Evolutionary conservation across 805 yeast genomes (phyloP).

Genomic region (Candida dajiaensis): DNA sequence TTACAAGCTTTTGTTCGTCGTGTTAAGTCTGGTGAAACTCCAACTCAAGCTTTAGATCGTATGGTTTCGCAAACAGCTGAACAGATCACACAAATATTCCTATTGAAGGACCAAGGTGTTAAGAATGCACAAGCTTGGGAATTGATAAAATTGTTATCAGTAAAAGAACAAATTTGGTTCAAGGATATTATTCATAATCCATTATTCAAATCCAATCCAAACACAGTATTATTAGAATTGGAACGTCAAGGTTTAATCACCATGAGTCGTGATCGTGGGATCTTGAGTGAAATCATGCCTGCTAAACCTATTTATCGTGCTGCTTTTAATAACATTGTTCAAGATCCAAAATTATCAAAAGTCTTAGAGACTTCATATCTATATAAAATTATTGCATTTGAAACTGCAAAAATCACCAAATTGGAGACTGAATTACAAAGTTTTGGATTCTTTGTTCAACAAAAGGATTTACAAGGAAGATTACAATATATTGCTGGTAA

Average conservation of each 20-base stretch:
- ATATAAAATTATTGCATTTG: constrained; percentile 47
- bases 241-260: constrained; percentile 77
- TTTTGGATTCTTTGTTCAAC: constrained; percentile 44
- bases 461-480: constrained; percentile 54
- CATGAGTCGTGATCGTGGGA: constrained; percentile 71
- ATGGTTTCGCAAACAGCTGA: constrained; percentile 83
- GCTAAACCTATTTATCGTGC: constrained; percentile 82
- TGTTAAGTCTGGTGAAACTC: constrained; percentile 80
- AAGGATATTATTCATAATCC: constrained; percentile 51
- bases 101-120: constrained; percentile 49
- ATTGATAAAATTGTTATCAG: constrained; percentile 58
- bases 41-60: constrained; percentile 66
- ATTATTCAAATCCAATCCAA: constrained; percentile 51
- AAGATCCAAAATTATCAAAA: constrained; percentile 49
- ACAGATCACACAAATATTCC: constrained; percentile 78
- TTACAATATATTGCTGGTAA: constrained; percentile 62
- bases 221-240: constrained; percentile 54
- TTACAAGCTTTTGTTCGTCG: constrained; percentile 87
- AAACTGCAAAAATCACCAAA: constrained; percentile 53
- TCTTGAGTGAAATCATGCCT: constrained; percentile 56
- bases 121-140: constrained; percentile 85
- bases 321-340: constrained; percentile 64
- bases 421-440: constrained; percentile 69
- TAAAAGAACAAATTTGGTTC: constrained; percentile 38
- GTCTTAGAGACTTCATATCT: constrained; percentile 62